Evolutionary conservation across 257 asterid genomes (phyloP), one percentile per base, ranked within the genome.

Genomic region (Dorcoceras hygrometricum): DNA sequence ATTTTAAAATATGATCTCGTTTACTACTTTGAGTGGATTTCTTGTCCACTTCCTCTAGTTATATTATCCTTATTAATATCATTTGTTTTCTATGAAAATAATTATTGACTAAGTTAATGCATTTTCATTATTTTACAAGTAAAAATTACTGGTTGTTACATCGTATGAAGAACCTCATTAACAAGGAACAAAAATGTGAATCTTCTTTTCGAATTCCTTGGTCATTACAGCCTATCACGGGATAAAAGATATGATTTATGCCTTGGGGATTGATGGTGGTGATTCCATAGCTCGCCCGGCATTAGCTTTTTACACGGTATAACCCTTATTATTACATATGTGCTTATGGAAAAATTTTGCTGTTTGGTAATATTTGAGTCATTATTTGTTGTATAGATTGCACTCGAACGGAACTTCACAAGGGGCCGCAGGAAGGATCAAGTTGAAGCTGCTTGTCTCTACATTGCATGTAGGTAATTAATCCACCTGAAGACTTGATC

Each of bases 361-460:
- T 59, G 71, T 57, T 68, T 64, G 67, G n/a, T 39, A 39, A 39
- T 39, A 39, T 39, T 39, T 39, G 18, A 26, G 9, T 25, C 63
- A 51, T 43, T 59, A 48, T 68, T 75, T 63, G 26, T 67, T 71
- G 72, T 74, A 71, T 78, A 92, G 95, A 79, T 84, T 65, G 96
- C 89, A 68, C 61, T 87, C 58, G 96, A 87, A 43, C 85, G 83
- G 57, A 76, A 75, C 70, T 89, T 87, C 79, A 89, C 98, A 32
- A 86, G 83, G 82, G 98, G 98, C 27, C 95, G 95, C 68, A 86
- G 93, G 81, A 92, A 78, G 78, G 95, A 87, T 39, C 93, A 78
- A 68, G 96, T 92, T 43, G 86, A 81, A 65, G 97, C 95, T 73
- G 84, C 97, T 68, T 89, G 97, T 79, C 95, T 92, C 67, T 92